Evolutionary conservation across 345 rosid species (phyloP), one percentile per base, ranked within the genome.

Genomic region (Euphorbia peplus): DNA sequence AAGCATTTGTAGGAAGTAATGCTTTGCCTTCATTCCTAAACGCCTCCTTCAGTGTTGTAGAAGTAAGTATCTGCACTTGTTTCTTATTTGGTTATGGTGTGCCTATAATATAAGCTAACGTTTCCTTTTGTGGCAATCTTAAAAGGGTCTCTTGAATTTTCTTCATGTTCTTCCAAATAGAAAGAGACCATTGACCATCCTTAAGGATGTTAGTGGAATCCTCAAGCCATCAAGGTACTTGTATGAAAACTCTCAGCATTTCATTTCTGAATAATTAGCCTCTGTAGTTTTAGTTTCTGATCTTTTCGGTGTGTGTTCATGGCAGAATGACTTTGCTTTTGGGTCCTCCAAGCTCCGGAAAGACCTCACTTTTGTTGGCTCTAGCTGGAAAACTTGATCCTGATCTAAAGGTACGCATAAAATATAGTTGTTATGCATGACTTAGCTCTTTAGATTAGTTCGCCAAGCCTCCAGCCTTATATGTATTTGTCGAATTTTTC

Each of bases 331-430:
- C 96, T 53, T 60, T 91, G 83, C 93, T 91, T 37, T 73, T 91
- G 79, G 97, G 97, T 56, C 97, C 97, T 68, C 96, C 96, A 50
- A 73, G 87, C 68, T 87, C 97, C 39, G 97, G 97, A 8, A 91
- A 91, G 80, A 91, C 96, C 5, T 84, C 93, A 0, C 90, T 91
- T 2, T 48, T 91, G 75, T 77, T 89, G 79, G 91, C 95, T 57
- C 78, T 91, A 73, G 91, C 93, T 18, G 93, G 91, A 61, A 89
- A 83, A 81, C 97, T 91, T 68, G 90, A 84, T 75, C 42, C 70
- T 1, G 63, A 62, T 28, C 85, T 89, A 14, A 80, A 85, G 90
- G 96, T 91, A 22, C 52, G n/a, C 5, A 51, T 63, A 54, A n/a
- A n/a, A n/a, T n/a, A n/a, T n/a, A n/a, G n/a, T n/a, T n/a, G n/a